A percentile compares a stretch with the other conserved stretches of the same genome.
These are phyloP conservation scores for Penicillium fuscoglaucum DNA, from an alignment of 2,329 filamentous ascomycete genomes.

Conservation along the genomic window DNA sequence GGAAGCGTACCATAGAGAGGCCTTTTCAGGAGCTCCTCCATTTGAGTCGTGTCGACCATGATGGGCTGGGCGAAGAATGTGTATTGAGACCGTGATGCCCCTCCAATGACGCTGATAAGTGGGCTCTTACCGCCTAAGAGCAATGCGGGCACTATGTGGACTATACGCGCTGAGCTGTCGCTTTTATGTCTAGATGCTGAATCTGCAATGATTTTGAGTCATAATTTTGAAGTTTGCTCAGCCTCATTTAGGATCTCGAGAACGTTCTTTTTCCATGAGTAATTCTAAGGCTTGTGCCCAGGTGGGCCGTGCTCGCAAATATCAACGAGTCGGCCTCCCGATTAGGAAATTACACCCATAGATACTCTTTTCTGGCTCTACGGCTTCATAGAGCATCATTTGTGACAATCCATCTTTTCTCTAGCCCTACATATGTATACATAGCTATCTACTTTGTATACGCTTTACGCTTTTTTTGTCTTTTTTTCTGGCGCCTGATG, in stretches of 20 bases:
- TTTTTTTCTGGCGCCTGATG: too few species aligned
- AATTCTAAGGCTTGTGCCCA: background rate
- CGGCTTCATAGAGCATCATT: background rate
- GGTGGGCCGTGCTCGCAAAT: conserved; percentile 4
- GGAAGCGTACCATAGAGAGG: conserved; percentile 50
- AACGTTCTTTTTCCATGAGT: background rate
- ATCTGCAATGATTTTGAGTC: background rate
- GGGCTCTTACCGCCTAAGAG: conserved; percentile 20
- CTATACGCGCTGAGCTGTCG: background rate
- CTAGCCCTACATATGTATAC: too few species aligned
- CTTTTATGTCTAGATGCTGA: conserved; percentile 1
- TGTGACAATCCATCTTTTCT: background rate
- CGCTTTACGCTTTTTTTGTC: background rate
- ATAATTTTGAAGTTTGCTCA: background rate
- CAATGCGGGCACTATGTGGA: conserved; percentile 8
- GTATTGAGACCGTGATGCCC: conserved; percentile 14
- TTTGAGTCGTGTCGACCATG: conserved; percentile 26
- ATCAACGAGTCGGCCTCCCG: conserved; percentile 6
- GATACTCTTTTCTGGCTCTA: background rate
- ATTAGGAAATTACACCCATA: conserved; percentile 1
- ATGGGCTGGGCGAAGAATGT: conserved; percentile 13
- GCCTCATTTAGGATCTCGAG: background rate
- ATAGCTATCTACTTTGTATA: background rate
- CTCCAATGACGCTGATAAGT: conserved; percentile 22
- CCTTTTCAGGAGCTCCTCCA: conserved; percentile 47